phyloP scores from a whole-genome alignment of 805 yeast genomes.

The Kluyveromyces lactis region DNA sequence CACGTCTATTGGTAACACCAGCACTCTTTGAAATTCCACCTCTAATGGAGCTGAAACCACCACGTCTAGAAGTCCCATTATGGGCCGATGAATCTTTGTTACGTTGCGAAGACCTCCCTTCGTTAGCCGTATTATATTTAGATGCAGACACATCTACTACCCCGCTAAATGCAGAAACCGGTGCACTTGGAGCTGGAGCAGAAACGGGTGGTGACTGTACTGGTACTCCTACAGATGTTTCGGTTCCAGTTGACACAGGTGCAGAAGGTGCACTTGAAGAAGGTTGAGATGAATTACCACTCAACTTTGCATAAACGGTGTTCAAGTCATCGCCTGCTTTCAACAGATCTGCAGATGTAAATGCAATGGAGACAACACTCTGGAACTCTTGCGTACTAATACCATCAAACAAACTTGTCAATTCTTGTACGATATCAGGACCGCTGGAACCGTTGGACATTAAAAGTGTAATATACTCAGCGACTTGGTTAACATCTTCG shows the following conservation, averaged over 20 bases:
- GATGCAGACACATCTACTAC: slow-evolving; percentile 8
- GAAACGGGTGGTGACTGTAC: slow-evolving; percentile 13
- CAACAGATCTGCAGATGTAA: slow-evolving; percentile 44
- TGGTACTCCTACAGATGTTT: slow-evolving; percentile 5
- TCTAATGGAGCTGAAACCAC: neutral
- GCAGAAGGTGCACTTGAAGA: slow-evolving; percentile 5
- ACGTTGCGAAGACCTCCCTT: neutral
- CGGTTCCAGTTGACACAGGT: slow-evolving; percentile 8
- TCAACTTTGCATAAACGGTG: slow-evolving; percentile 25
- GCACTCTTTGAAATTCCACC: slow-evolving; percentile 6
- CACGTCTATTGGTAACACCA: slow-evolving; percentile 7
- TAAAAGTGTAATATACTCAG: slow-evolving; percentile 66
- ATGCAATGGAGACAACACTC: slow-evolving; percentile 48
- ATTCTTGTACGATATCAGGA: slow-evolving; percentile 51
- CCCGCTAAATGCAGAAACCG: slow-evolving; percentile 24
- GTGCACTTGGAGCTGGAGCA: slow-evolving; percentile 9
- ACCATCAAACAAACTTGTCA: slow-evolving; percentile 52
- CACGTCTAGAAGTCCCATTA: neutral
- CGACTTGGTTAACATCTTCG: slow-evolving; percentile 52
- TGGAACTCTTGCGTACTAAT: slow-evolving; percentile 53
- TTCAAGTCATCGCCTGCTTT: slow-evolving; percentile 28
- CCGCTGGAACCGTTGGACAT: slow-evolving; percentile 61
- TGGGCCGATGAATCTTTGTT: neutral
- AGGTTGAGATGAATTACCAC: slow-evolving; percentile 7
- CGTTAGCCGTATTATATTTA: neutral